Conservation (phyloP, 179 eudicot genomes). For the Dionaea muscipula region DNA sequence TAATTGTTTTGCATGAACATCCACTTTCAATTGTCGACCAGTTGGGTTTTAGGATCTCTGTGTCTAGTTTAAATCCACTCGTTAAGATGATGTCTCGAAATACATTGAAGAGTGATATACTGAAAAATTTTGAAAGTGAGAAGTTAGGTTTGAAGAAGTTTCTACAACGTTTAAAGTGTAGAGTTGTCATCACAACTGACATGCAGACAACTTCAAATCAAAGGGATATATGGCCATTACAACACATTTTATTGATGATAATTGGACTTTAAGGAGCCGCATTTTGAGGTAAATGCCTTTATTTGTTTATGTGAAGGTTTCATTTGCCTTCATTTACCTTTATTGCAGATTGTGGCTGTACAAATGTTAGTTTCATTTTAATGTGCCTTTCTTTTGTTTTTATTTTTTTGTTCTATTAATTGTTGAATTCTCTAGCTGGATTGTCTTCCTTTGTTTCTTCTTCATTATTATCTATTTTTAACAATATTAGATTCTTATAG, state of each 20-base stretch:
- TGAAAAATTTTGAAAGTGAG: slow-evolving; percentile 12
- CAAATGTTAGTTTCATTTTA: no score
- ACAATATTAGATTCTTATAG: no score
- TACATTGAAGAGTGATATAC: slow-evolving; percentile 9
- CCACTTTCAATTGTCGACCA: slow-evolving; percentile 13
- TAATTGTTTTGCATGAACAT: slow-evolving; percentile 15
- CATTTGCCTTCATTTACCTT: no score
- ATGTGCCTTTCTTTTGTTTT: no score
- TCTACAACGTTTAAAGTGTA: neutral
- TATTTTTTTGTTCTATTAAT: no score
- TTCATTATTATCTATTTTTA: no score
- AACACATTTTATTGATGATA: slow-evolving; percentile 10
- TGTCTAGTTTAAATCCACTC: slow-evolving; percentile 9
- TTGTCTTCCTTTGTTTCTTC: no score
- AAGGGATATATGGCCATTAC: slow-evolving; percentile 10
- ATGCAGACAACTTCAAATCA: slow-evolving; percentile 15
- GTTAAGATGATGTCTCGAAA: no score
- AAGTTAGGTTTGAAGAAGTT: neutral
- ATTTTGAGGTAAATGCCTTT: slow-evolving; percentile 6
- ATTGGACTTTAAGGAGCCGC: slow-evolving; percentile 8
- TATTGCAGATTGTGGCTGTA: no score
- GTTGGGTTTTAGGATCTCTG: slow-evolving; percentile 7
- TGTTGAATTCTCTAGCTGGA: no score
- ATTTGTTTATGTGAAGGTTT: no score
- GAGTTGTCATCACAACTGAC: slow-evolving; percentile 12